Evolutionary conservation across 768 basidiomycete genomes (phyloP).

Genomic region (Leccinum arenicola): DNA sequence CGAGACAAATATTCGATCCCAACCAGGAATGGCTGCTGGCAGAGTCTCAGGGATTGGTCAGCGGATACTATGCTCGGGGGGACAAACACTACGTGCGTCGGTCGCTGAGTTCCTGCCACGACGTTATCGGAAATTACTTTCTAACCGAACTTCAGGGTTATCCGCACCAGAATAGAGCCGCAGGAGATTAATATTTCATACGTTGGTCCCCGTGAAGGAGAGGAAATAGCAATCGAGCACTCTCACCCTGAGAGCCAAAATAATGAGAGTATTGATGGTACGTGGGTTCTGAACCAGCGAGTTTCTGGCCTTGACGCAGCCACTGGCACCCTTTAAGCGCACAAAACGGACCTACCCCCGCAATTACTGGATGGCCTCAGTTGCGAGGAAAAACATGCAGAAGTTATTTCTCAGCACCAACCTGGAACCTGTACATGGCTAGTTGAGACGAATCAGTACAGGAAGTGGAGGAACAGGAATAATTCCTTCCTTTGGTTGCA

Average conservation of each 20-base stretch:
- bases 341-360: not conserved
- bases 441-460: not conserved
- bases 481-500: constrained; percentile 9
- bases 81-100: not conserved
- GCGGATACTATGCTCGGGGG: not conserved
- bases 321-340: not conserved
- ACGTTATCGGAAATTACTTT: not conserved
- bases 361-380: not conserved
- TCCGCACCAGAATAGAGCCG: not conserved
- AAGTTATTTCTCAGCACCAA: not conserved
- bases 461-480: not conserved
- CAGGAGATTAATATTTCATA: not conserved
- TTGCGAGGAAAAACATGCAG: not conserved
- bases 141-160: not conserved
- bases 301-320: not conserved
- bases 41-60: not conserved
- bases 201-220: not conserved
- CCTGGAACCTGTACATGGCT: constrained; percentile 8
- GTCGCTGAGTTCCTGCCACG: not conserved
- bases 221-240: not conserved
- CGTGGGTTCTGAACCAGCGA: not conserved
- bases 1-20: not conserved
- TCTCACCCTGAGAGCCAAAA: not conserved
- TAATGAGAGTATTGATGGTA: not conserved
- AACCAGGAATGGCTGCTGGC: not conserved